phyloP scores from a whole-genome alignment of 192 early-diverging fungal genomes.

The Podila epigama region DNA sequence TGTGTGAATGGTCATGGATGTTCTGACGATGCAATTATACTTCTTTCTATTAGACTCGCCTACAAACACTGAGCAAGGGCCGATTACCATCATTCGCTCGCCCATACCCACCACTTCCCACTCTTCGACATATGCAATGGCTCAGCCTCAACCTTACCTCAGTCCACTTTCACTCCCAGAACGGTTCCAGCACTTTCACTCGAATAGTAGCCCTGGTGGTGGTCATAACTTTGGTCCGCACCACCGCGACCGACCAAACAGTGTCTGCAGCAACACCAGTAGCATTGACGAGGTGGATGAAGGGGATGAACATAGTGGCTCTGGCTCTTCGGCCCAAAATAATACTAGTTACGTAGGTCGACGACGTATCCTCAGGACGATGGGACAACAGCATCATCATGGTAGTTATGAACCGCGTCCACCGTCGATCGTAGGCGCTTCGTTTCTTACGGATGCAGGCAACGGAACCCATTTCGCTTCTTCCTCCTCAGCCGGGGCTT shows the following conservation, averaged over 20 bases:
- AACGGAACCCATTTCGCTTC: neutral
- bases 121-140: slow-evolving; percentile 26
- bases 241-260: slow-evolving; percentile 28
- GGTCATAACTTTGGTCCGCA: neutral
- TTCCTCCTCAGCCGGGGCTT: neutral
- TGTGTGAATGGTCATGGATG: neutral
- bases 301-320: slow-evolving; percentile 23
- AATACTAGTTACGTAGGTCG: slow-evolving; percentile 16
- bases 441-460: neutral
- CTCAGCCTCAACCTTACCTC: slow-evolving; percentile 17
- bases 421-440: slow-evolving; percentile 11
- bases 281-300: slow-evolving; percentile 43
- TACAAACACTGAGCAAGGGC: slow-evolving; percentile 11
- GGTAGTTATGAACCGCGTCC: slow-evolving; percentile 9
- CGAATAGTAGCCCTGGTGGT: slow-evolving; percentile 17
- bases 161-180: slow-evolving; percentile 37
- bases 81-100: slow-evolving; percentile 40
- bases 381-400: slow-evolving; percentile 12
- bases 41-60: slow-evolving; percentile 12
- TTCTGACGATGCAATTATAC: neutral
- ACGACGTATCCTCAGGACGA: slow-evolving; percentile 1
- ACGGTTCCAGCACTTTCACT: slow-evolving; percentile 44
- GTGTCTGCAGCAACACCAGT: slow-evolving; percentile 37
- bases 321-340: slow-evolving; percentile 13
- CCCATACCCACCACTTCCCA: slow-evolving; percentile 35